A percentile compares a stretch with the other conserved stretches of the same genome.
Evolutionary conservation across 2,329 filamentous ascomycete genomes (phyloP).

Genomic region (Phialophora expanda): DNA sequence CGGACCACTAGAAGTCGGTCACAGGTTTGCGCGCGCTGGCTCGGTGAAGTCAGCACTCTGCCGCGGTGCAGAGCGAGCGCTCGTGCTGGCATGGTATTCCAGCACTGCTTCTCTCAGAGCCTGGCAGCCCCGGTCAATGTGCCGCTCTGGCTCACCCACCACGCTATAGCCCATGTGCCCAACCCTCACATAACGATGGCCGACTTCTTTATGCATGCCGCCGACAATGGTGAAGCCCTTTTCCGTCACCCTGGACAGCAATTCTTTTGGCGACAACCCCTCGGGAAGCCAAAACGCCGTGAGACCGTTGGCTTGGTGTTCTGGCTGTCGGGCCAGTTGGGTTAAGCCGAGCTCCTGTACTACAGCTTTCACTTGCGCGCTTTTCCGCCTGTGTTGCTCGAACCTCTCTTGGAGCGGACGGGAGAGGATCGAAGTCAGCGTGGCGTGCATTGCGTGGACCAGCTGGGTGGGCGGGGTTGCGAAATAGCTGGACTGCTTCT

Average conservation of each 20-base stretch:
- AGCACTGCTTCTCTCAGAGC: constrained; percentile 71
- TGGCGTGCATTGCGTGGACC: constrained; percentile 87
- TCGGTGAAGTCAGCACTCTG: background rate
- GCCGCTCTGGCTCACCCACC: constrained; percentile 74
- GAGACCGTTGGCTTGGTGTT: constrained; percentile 95
- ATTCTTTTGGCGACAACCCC: constrained; percentile 74
- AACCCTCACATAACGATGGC: constrained; percentile 88
- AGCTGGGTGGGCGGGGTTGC: constrained; percentile 95
- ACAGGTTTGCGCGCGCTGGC: constrained; percentile 11
- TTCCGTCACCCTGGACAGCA: constrained; percentile 81
- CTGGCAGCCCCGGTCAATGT: constrained; percentile 81
- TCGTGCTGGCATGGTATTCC: constrained; percentile 33
- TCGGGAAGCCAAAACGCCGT: constrained; percentile 95
- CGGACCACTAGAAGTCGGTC: background rate
- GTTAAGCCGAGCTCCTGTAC: constrained; percentile 80
- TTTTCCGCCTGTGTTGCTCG: constrained; percentile 75
- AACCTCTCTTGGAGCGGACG: constrained; percentile 82
- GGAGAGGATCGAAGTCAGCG: constrained; percentile 80
- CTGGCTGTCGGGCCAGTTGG: constrained; percentile 80
- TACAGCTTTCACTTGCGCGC: constrained; percentile 83
- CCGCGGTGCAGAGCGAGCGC: background rate
- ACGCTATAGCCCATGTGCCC: constrained; percentile 98
- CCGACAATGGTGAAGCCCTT: constrained; percentile 92
- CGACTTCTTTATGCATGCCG: constrained; percentile 94
- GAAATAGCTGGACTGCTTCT: constrained; percentile 96